Evolutionary conservation across 257 asterid genomes (phyloP), one percentile per base, ranked within the genome.

Genomic region (Coffea eugenioides): DNA sequence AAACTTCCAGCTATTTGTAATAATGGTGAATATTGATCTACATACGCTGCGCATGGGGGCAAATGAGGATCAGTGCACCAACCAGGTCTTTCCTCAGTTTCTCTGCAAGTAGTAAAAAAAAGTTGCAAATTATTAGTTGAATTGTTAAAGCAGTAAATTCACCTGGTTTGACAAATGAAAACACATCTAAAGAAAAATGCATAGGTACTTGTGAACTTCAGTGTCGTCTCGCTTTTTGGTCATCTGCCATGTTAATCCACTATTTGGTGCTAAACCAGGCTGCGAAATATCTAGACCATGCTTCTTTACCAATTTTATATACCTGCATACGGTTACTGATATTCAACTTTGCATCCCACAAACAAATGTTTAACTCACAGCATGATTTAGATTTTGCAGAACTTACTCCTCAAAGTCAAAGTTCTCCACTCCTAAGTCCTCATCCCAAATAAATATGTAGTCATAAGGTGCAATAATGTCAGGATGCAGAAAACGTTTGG

Each of bases 1-100:
- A 27, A 62, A 15, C 18, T 36, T 67, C 23, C 20, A 67, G 49
- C 41, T 71, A 57, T 31, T 18, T 36, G 23, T 75, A 3, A 66
- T 52, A 65, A 39, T 48, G 21, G 20, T 13, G 71, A 31, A 20
- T 49, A 81, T 46, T 46, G 31, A n/a, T 77, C 73, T 36, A 79
- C 96, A 52, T 93, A 93, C 99, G 96, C 98, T 79, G 99, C 99
- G 88, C 99, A 95, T 23, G 98, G 99, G 72, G 99, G 97, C 88
- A 92, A 77, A 77, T 88, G 97, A 76, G 97, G 97, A 86, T 93
- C 95, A 12, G 82, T 8, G 81, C 99, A 95, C 96, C 96, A 95
- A 59, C 97, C 98, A 0, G 95, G 91, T 75, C 92, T 90, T 88
- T 93, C 99, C 88, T 89, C 92, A 12, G 96, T 89, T 70, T 86